Conservation (phyloP, 129 eudicot genomes). For the Arctium minus region DNA sequence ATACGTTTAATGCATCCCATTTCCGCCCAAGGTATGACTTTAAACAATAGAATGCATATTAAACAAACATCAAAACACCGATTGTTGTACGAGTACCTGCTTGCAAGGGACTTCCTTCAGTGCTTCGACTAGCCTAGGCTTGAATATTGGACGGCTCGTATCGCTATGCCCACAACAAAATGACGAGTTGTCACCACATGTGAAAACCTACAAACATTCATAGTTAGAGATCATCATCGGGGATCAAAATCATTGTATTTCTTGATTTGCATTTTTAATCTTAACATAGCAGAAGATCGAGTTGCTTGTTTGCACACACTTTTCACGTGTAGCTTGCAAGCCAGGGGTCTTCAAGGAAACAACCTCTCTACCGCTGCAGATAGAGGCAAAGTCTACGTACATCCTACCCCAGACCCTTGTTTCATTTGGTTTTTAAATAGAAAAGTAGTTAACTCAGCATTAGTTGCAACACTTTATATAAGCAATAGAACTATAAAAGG, state of each 20-base stretch:
- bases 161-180: slow-evolving; percentile 90
- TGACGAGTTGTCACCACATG: slow-evolving; percentile 96
- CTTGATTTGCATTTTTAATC: not conserved
- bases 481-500: too few relatives aligned
- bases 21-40: not conserved
- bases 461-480: too few relatives aligned
- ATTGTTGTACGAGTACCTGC: slow-evolving; percentile 41
- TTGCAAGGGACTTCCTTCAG: slow-evolving; percentile 67
- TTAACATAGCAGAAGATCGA: too few relatives aligned
- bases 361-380: too few relatives aligned
- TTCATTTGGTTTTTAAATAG: too few relatives aligned
- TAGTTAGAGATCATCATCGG: not conserved
- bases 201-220: slow-evolving; percentile 64
- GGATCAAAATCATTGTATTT: not conserved
- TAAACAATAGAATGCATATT: not conserved
- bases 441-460: too few relatives aligned
- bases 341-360: too few relatives aligned
- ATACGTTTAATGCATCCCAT: not conserved
- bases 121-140: slow-evolving; percentile 81
- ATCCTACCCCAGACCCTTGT: too few relatives aligned
- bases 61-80: not conserved
- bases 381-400: too few relatives aligned
- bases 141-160: slow-evolving; percentile 71
- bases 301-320: too few relatives aligned
- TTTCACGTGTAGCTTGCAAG: too few relatives aligned